A percentile compares a stretch with the other conserved stretches of the same genome.
Conservation (phyloP, 139 green algal species). For the Closterium sp. region DNA sequence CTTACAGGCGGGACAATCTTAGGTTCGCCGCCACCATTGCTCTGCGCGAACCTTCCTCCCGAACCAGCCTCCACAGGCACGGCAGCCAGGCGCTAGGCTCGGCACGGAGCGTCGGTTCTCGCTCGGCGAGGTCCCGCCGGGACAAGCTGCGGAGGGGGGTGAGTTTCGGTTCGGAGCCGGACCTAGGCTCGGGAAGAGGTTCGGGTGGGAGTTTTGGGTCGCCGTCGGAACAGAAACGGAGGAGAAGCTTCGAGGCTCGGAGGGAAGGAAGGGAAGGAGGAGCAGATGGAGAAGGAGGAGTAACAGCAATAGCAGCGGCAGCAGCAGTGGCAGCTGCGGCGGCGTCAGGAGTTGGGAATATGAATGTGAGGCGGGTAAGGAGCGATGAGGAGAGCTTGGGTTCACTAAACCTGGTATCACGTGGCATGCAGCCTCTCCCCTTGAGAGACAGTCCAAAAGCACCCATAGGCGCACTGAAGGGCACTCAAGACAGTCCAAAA, state of each 20-base stretch:
- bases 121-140: not conserved
- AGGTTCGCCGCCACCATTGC: not conserved
- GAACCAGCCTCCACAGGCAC: not conserved
- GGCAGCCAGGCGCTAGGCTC: not conserved
- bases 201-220: not conserved
- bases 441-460: not conserved
- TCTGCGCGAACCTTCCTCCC: not conserved
- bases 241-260: not conserved
- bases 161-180: not conserved
- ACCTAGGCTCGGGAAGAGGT: not conserved
- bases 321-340: not conserved
- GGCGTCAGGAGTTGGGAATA: not conserved
- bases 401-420: no score
- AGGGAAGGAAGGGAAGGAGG: not conserved
- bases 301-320: not conserved
- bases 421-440: not conserved
- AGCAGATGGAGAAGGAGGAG: not conserved
- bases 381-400: not conserved
- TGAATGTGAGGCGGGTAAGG: not conserved
- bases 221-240: not conserved
- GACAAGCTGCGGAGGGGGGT: not conserved
- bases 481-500: no score
- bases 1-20: not conserved
- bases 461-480: not conserved
- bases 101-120: not conserved